Base-by-base conservation (phyloP, 345 rosid genomes). In the Salix caprea region DNA sequence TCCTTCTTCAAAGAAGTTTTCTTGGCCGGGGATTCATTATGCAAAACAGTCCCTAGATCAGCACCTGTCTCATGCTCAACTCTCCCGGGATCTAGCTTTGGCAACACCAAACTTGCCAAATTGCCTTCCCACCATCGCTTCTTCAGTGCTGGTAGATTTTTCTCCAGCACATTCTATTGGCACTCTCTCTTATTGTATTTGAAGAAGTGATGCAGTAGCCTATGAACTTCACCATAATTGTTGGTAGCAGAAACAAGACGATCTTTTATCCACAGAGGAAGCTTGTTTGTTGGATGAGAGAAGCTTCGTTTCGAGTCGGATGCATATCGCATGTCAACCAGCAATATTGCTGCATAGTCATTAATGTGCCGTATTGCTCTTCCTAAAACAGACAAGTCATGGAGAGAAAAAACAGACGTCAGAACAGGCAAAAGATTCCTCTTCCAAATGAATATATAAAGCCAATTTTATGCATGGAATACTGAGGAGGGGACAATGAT, bases 221-320 rank as follows among this genome's bases (percentile, higher is more conserved):
- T 84, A 65, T 91, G 98, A 70, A 92, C 95, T 83, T 94, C 95
- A 60, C 98, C 98, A 62, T 94, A 94, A 81, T 85, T 91, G 75
- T 76, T 86, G 61, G 91, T 84, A 30, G 92, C 67, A 71, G 89
- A 82, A 64, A 91, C 78, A 65, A 94, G 86, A 15, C 87, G 58
- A 74, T 89, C 94, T 81, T 84, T 91, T 74, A 92, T 94, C 97
- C 98, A 94, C 73, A 58, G 84, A 0, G 97, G 97, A 70, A 94
- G 96, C 87, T 89, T 94, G 85, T 85, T 82, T 69, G 90, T 81
- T 69, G 94, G 97, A 81, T 85, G 91, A 64, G 89, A 87, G 76
- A 62, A 54, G 67, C 86, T 72, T 71, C 85, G 83, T 83, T 82
- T 88, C 10, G 84, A 82, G 78, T 89, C 91, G 54, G 82, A 84